A percentile compares a stretch with the other conserved stretches of the same genome.
Conservation (phyloP, 208 protist genomes). For the Trypanosoma lewisi region DNA sequence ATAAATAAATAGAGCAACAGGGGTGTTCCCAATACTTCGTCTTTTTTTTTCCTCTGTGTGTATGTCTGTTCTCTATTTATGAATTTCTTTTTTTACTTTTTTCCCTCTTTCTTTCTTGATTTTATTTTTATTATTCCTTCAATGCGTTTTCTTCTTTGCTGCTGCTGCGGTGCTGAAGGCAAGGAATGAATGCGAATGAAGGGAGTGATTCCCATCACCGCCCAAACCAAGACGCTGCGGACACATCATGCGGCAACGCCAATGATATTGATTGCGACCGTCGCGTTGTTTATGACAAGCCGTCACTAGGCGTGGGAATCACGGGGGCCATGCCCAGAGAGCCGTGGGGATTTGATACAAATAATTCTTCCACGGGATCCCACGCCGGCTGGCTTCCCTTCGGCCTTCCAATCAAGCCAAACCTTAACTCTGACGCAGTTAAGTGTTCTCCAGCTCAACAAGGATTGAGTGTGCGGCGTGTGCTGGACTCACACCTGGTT, state of each 20-base stretch:
- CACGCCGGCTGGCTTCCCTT: neutral
- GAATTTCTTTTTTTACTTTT: neutral
- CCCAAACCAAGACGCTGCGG: neutral
- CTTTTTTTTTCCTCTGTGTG: too few species aligned
- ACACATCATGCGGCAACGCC: neutral
- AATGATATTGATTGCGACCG: neutral
- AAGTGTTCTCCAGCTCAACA: neutral
- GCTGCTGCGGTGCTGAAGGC: neutral
- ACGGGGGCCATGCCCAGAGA: neutral
- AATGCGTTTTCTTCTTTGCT: neutral
- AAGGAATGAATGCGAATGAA: neutral
- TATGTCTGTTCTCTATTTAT: neutral
- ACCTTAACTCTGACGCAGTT: neutral
- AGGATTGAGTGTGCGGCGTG: conserved; percentile 1
- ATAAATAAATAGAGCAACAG: too few species aligned
- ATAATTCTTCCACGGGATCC: neutral
- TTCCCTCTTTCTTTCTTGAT: neutral
- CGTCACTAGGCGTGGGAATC: neutral
- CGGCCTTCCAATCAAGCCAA: neutral
- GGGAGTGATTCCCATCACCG: neutral
- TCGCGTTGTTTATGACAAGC: neutral
- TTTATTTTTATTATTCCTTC: neutral
- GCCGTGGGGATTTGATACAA: neutral
- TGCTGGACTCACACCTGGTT: neutral
- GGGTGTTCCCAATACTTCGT: too few species aligned